Evolutionary conservation across 2,329 filamentous ascomycete genomes (phyloP).

Genomic region (Coniochaeta sp.): DNA sequence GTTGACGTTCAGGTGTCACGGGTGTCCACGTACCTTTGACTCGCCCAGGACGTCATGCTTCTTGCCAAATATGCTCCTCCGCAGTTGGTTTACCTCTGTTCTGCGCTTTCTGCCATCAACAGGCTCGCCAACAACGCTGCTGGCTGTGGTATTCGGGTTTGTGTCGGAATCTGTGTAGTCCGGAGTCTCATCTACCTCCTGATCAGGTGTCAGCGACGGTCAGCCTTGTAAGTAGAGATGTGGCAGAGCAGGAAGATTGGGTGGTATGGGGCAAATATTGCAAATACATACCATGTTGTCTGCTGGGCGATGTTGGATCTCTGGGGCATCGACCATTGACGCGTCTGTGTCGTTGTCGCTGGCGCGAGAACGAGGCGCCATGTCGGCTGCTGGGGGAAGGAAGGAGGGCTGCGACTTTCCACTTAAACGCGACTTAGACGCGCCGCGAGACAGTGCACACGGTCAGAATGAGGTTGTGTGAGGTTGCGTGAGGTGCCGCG

Average conservation of each 20-base stretch:
- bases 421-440: slow-evolving; percentile 46
- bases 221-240: neutral
- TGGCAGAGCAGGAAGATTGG: neutral
- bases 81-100: slow-evolving; percentile 80
- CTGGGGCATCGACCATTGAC: slow-evolving; percentile 55
- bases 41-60: slow-evolving; percentile 90
- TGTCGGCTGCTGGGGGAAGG: slow-evolving; percentile 33
- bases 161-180: slow-evolving; percentile 62
- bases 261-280: neutral
- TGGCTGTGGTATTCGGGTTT: slow-evolving; percentile 65
- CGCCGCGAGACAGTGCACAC: slow-evolving; percentile 21
- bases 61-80: slow-evolving; percentile 87
- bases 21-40: slow-evolving; percentile 63
- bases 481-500: neutral
- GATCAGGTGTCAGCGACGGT: slow-evolving; percentile 7
- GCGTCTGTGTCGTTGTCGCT: slow-evolving; percentile 51
- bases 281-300: slow-evolving; percentile 40
- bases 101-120: slow-evolving; percentile 78
- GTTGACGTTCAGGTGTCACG: neutral
- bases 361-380: slow-evolving; percentile 44
- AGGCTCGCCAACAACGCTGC: slow-evolving; percentile 75
- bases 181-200: slow-evolving; percentile 59
- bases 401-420: slow-evolving; percentile 30
- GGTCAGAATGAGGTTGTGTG: neutral
- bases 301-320: slow-evolving; percentile 26